These are phyloP conservation scores for Hypseocharis bilobata DNA, from an alignment of 441 rosid species.

Conservation along the genomic window DNA sequence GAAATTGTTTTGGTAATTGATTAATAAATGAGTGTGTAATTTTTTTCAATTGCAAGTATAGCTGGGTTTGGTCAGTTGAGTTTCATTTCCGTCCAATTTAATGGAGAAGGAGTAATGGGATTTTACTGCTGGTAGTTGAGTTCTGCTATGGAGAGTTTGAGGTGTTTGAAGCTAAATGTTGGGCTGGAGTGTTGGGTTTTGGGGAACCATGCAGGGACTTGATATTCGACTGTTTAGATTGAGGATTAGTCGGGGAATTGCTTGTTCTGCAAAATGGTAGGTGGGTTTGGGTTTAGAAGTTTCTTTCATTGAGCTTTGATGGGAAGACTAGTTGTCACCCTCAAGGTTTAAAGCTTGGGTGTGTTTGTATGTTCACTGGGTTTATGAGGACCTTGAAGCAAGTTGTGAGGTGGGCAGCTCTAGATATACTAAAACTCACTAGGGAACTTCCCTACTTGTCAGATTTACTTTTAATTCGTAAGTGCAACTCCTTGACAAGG, in stretches of 20 bases:
- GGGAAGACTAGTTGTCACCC: not conserved
- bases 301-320: not conserved
- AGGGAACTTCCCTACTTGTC: not conserved
- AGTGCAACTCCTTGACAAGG: not conserved
- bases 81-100: no score
- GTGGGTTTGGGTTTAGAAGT: no score
- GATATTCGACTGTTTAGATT: not conserved
- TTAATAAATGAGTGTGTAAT: not conserved
- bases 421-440: no score
- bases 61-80: not conserved
- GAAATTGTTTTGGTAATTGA: not conserved
- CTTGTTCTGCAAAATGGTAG: not conserved
- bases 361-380: not conserved
- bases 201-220: not conserved
- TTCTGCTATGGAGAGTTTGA: not conserved
- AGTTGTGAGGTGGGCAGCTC: no score
- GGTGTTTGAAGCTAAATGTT: not conserved
- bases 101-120: no score
- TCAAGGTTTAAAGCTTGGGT: no score
- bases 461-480: not conserved
- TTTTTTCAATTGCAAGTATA: not conserved
- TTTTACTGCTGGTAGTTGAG: no score
- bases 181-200: not conserved
- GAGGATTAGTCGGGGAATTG: not conserved
- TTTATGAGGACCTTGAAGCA: not conserved